Evolutionary conservation across 495 filamentous ascomycete genomes (phyloP), one percentile per base, ranked within the genome.

Genomic region (Echria macrotheca): DNA sequence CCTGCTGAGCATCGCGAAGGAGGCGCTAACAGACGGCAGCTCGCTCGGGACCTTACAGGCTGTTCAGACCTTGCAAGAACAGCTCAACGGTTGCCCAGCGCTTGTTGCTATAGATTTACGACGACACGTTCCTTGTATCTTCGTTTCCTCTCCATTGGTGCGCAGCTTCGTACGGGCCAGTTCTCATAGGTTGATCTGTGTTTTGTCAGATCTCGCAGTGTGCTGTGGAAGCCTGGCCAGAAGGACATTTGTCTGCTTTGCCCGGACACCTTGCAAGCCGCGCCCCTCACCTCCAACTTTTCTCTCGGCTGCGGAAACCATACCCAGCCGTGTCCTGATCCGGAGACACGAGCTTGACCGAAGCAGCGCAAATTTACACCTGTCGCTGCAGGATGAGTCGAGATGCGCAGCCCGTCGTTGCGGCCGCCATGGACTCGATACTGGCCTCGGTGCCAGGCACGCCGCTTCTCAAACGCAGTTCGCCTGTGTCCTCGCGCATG

Each of bases 341-440:
- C 14, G 17, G n/a, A 21, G 21, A n/a, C 52, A 8, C 17, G 24
- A 3, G 23, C 40, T 18, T 43, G n/a, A n/a, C 22, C 29, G n/a
- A 14, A 22, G 17, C n/a, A 21, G 19, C 37, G 18, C n/a, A 15
- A 35, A 44, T 29, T 40, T 29, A 3, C 12, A 28, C 33, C 49
- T 38, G 32, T 21, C 33, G 38, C 35, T 43, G 49, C 64, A 73
- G 50, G 32, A 73, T 74, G 71, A 70, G 61, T 55, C 64, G 60
- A 58, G 70, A 73, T 73, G 70, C 43, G 26, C 67, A 66, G 44
- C 60, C 39, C 41, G 49, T 54, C 47, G 24, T 48, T 21, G 50
- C 47, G 38, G 55, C 47, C 52, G 7, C 6, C 6, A 67, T 72
- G 69, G 72, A 69, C 44, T 53, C 56, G 50, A 51, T 56, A 47